Evolutionary conservation across 345 rosid genomes (phyloP).

Genomic region (Stellera chamaejasme): DNA sequence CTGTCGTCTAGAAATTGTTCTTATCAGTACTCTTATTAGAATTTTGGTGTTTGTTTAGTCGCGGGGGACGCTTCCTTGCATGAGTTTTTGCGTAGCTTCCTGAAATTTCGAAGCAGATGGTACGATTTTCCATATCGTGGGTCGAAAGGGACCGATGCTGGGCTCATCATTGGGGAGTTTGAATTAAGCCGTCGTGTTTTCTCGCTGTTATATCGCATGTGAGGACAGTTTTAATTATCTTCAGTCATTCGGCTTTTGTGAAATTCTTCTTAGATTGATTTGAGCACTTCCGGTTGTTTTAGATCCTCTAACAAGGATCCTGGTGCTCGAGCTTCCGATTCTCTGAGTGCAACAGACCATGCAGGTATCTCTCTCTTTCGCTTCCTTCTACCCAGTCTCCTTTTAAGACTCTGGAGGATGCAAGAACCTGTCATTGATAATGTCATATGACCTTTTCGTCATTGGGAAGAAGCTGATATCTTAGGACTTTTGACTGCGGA

Average conservation of each 20-base stretch:
- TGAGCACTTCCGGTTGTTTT: constrained; percentile 14
- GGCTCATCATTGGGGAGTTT: constrained; percentile 75
- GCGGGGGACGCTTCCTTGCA: constrained; percentile 72
- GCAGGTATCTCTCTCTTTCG: constrained; percentile 38
- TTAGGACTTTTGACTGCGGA: too few relatives aligned
- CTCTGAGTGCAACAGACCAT: constrained; percentile 69
- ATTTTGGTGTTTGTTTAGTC: constrained; percentile 31
- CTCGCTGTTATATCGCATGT: constrained; percentile 89
- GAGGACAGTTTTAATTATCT: constrained; percentile 18
- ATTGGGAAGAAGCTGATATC: too few relatives aligned
- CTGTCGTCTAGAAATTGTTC: background rate
- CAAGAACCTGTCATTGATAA: too few relatives aligned
- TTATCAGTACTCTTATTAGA: background rate
- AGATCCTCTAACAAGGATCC: constrained; percentile 93
- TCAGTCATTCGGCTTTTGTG: background rate
- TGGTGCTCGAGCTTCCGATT: constrained; percentile 61
- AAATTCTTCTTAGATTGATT: background rate
- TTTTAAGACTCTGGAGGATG: too few relatives aligned
- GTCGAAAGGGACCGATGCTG: constrained; percentile 78
- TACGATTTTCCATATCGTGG: constrained; percentile 91
- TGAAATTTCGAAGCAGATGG: constrained; percentile 87
- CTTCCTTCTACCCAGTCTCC: background rate
- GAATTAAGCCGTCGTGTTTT: constrained; percentile 78
- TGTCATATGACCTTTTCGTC: too few relatives aligned
- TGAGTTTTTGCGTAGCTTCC: constrained; percentile 70